Percentiles rank a stretch among this genome's conserved stretches.
Conservation (phyloP, 1,139 yeast genomes). For the Magnusiomyces tetraspermus region DNA sequence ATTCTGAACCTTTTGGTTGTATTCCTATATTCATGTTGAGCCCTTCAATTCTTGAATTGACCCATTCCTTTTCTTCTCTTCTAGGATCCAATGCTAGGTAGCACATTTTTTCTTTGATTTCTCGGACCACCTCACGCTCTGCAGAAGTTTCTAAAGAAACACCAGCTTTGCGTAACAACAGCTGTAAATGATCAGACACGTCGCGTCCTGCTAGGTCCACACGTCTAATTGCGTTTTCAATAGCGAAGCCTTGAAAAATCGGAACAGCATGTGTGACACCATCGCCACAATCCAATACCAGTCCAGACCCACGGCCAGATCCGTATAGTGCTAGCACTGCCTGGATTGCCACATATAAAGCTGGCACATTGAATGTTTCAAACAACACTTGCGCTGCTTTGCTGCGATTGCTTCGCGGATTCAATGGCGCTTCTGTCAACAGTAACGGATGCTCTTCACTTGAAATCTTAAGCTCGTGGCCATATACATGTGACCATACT, state of each 20-base stretch:
- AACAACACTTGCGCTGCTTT: conserved; percentile 67
- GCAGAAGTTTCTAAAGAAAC: conserved; percentile 54
- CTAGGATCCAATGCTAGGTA: conserved; percentile 60
- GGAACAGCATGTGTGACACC: conserved; percentile 88
- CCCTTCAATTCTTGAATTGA: conserved; percentile 16
- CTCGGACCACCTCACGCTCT: conserved; percentile 72
- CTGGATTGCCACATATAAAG: conserved; percentile 72
- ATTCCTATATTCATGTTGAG: no score
- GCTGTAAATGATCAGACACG: conserved; percentile 64
- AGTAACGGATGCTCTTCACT: conserved; percentile 84
- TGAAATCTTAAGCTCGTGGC: conserved; percentile 54
- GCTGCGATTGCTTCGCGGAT: conserved; percentile 63
- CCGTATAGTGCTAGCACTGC: conserved; percentile 83
- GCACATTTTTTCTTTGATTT: conserved; percentile 67
- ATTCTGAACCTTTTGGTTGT: no score
- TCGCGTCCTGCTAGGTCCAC: conserved; percentile 84
- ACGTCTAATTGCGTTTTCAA: conserved; percentile 64
- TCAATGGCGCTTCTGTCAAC: conserved; percentile 83
- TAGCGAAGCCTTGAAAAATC: conserved; percentile 76
- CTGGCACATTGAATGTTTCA: conserved; percentile 81
- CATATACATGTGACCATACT: conserved; percentile 59
- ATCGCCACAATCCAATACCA: conserved; percentile 84
- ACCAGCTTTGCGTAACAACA: conserved; percentile 62
- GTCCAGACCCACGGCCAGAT: conserved; percentile 83
- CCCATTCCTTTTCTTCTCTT: conserved; percentile 55